Percentiles rank a stretch among this genome's conserved stretches.
Evolutionary conservation across 192 early-diverging fungal species (phyloP).

Genomic region (Coemansia sp.): DNA sequence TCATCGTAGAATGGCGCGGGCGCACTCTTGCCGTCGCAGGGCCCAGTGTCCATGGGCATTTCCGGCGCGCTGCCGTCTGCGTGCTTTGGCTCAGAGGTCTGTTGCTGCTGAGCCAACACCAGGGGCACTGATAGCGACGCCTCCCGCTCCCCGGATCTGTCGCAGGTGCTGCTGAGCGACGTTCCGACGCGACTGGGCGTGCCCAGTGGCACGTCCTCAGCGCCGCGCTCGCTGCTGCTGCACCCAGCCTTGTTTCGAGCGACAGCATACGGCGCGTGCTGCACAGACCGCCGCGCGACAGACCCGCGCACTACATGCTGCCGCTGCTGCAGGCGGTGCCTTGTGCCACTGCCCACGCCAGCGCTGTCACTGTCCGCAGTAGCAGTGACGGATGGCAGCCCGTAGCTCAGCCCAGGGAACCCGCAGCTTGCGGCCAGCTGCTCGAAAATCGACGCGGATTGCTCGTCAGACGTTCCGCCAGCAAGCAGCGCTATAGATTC

Average conservation of each 20-base stretch:
- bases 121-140: conserved; percentile 34
- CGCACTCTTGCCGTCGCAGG: neutral
- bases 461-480: too few species aligned
- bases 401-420: conserved; percentile 5
- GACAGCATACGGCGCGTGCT: conserved; percentile 24
- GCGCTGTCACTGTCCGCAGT: neutral
- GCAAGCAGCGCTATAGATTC: conserved; percentile 4
- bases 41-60: too few species aligned
- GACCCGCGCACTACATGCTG: conserved; percentile 30
- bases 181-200: neutral
- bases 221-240: conserved; percentile 10
- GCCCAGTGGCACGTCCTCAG: neutral
- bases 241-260: conserved; percentile 7
- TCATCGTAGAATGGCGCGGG: conserved; percentile 9
- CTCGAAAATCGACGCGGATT: conserved; percentile 8
- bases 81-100: neutral
- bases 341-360: neutral
- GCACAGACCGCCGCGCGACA: conserved; percentile 11
- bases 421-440: conserved; percentile 18
- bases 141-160: conserved; percentile 3
- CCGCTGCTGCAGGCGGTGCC: neutral
- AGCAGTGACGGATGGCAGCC: neutral
- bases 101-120: conserved; percentile 20
- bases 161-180: conserved; percentile 11
- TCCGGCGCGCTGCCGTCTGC: too few species aligned